Conservation (phyloP, 495 filamentous ascomycete species). For the Hamigera avellanea region DNA sequence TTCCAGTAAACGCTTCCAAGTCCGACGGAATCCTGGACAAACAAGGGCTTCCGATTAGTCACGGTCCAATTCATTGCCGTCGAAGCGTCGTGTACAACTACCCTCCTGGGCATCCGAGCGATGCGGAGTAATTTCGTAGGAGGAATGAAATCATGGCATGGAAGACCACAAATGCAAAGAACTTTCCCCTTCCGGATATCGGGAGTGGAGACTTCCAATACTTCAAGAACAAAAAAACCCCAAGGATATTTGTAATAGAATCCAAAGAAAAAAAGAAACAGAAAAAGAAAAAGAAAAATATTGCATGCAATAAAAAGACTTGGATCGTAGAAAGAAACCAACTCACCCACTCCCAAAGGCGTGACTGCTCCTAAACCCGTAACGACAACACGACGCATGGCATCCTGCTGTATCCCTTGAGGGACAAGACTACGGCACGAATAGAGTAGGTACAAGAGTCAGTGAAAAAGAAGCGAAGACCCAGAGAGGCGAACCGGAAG, state of each 20-base stretch:
- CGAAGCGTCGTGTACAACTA: constrained; percentile 7
- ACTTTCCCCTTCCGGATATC: constrained; percentile 13
- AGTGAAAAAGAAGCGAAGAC: too few species aligned
- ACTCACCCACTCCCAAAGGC: constrained; percentile 70
- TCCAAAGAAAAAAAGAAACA: too few species aligned
- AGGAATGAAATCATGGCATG: too few species aligned
- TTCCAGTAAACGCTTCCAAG: constrained; percentile 73
- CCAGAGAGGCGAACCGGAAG: constrained; percentile 4
- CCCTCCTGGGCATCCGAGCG: constrained; percentile 2
- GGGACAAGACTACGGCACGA: too few species aligned
- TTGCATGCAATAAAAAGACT: too few species aligned
- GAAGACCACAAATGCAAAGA: background rate
- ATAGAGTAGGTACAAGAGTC: too few species aligned
- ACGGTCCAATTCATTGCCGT: background rate
- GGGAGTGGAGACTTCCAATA: too few species aligned
- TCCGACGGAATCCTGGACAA: constrained; percentile 49
- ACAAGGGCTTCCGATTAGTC: constrained; percentile 3
- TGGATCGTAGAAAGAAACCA: too few species aligned
- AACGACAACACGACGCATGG: constrained; percentile 88
- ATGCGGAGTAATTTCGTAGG: too few species aligned
- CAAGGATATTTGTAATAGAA: too few species aligned
- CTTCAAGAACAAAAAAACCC: too few species aligned
- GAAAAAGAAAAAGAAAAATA: too few species aligned
- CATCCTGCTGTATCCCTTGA: constrained; percentile 19
- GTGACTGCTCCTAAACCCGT: constrained; percentile 91